Evolutionary conservation across 305 asterid genomes (phyloP).

Genomic region (Fraxinus dipetala): DNA sequence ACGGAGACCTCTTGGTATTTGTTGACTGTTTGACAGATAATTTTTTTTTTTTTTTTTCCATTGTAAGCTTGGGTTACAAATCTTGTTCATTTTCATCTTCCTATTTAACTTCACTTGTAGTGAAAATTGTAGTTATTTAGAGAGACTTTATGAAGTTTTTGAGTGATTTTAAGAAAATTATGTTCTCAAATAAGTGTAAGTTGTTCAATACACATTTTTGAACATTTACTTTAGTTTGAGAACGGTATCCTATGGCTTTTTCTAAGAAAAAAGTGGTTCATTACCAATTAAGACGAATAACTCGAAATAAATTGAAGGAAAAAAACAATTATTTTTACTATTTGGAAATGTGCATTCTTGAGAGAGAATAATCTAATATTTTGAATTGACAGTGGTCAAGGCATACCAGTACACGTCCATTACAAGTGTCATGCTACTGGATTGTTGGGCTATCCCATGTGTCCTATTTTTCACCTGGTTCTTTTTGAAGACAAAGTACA

Average conservation of each 20-base stretch:
- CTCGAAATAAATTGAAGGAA: background rate
- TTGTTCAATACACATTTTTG: background rate
- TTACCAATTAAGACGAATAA: background rate
- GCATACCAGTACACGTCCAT: conserved; percentile 94
- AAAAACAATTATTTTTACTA: background rate
- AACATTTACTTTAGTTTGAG: background rate
- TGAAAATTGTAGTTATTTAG: background rate
- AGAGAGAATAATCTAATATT: conserved; percentile 15
- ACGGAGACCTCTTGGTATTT: background rate
- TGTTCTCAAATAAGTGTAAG: background rate
- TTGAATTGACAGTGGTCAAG: conserved; percentile 73
- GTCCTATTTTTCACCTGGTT: conserved; percentile 88
- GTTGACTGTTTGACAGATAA: background rate
- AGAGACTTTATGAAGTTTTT: background rate
- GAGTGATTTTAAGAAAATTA: background rate
- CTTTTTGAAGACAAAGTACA: conserved; percentile 83
- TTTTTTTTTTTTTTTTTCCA: background rate
- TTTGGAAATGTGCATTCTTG: background rate
- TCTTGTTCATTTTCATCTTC: background rate
- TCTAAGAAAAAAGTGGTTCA: background rate
- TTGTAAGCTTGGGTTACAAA: background rate
- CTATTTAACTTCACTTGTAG: conserved; percentile 4
- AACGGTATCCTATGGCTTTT: background rate
- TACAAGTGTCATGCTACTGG: conserved; percentile 95
- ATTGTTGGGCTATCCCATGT: conserved; percentile 97